Percentiles rank a stretch among this genome's conserved stretches.
Evolutionary conservation across 2,329 filamentous ascomycete genomes (phyloP).

Genomic region (Diaporthe ilicicola): DNA sequence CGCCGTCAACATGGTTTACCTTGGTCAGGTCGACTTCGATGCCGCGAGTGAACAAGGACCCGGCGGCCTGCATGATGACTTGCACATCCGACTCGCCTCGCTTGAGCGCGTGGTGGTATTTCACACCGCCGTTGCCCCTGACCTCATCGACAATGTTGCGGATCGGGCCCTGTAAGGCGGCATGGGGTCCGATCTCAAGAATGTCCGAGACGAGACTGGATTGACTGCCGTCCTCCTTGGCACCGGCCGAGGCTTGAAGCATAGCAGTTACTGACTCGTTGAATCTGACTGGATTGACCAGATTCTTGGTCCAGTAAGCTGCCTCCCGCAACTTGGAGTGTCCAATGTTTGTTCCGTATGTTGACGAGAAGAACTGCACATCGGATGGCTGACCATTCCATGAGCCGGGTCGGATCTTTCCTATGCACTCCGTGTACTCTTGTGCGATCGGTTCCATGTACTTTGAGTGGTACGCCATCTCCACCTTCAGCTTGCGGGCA

Average conservation of each 20-base stretch:
- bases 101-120: no score
- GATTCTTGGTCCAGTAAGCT: constrained; percentile 43
- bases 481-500: constrained; percentile 42
- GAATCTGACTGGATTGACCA: constrained; percentile 42
- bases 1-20: constrained; percentile 28
- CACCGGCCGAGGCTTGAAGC: not conserved
- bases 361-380: not conserved
- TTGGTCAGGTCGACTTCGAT: not conserved
- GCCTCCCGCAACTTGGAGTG: not conserved
- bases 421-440: constrained; percentile 32
- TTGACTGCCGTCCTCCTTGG: constrained; percentile 14
- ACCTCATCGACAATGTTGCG: constrained; percentile 34
- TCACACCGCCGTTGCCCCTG: not conserved
- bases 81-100: not conserved
- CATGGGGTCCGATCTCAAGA: constrained; percentile 41
- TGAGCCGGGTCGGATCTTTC: no score
- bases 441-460: constrained; percentile 41
- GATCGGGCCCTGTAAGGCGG: constrained; percentile 36
- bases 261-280: constrained; percentile 28
- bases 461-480: constrained; percentile 49
- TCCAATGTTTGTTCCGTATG: not conserved
- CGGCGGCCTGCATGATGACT: not conserved
- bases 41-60: not conserved
- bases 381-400: not conserved
- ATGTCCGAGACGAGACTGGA: not conserved